Evolutionary conservation across 192 early-diverging fungal genomes (phyloP).

Genomic region (Kickxella alabastrina): DNA sequence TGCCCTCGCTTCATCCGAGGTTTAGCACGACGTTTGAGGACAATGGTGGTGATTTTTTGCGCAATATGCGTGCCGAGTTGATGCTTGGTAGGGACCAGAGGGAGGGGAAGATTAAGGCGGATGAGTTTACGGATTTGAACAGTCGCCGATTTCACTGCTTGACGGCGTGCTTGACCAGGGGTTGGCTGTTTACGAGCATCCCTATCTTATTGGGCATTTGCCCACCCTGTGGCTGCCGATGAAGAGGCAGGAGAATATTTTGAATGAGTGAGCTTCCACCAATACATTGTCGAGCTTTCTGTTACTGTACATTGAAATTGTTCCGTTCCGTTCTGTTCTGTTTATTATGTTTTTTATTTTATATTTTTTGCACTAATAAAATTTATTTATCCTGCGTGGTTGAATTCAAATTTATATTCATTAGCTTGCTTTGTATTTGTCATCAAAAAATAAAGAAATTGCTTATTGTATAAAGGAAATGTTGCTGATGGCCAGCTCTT

Average conservation of each 20-base stretch:
- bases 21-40: slow-evolving; percentile 41
- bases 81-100: slow-evolving; percentile 56
- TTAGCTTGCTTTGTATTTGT: too few species aligned
- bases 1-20: slow-evolving; percentile 9
- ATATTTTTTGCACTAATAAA: too few species aligned
- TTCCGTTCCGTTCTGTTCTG: too few species aligned
- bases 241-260: slow-evolving; percentile 1
- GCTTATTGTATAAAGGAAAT: too few species aligned
- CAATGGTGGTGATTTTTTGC: neutral
- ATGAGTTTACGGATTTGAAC: slow-evolving; percentile 67
- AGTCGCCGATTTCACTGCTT: slow-evolving; percentile 69
- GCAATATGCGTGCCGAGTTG: slow-evolving; percentile 38
- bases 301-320: too few species aligned
- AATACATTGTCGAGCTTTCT: too few species aligned
- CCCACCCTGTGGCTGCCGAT: slow-evolving; percentile 74
- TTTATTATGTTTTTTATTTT: too few species aligned
- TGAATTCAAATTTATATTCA: too few species aligned
- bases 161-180: slow-evolving; percentile 70
- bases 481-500: too few species aligned
- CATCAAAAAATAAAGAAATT: too few species aligned
- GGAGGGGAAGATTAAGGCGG: slow-evolving; percentile 58
- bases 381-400: too few species aligned
- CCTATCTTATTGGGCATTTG: slow-evolving; percentile 60
- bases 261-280: too few species aligned
- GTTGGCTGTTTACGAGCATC: slow-evolving; percentile 62